These are phyloP conservation scores for Baudoinia panamericana DNA, from an alignment of 495 filamentous ascomycete genomes.

Conservation along the genomic window DNA sequence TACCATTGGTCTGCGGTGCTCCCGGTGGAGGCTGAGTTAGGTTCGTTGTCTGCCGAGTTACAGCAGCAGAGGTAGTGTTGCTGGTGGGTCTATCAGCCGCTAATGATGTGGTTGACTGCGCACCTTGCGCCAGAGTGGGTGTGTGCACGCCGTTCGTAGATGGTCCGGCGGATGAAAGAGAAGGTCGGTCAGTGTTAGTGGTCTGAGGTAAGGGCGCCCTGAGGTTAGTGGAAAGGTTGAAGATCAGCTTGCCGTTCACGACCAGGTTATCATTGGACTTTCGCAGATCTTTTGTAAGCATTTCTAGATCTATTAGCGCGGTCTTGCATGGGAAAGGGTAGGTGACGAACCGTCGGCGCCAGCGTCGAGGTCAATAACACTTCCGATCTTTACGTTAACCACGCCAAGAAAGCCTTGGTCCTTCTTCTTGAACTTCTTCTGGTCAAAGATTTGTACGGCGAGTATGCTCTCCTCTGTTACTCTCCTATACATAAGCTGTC, in stretches of 20 bases:
- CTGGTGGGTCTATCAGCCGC: constrained; percentile 18
- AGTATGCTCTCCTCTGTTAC: constrained; percentile 90
- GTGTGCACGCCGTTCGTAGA: constrained; percentile 24
- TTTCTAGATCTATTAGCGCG: constrained; percentile 39
- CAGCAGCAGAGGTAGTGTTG: constrained; percentile 9
- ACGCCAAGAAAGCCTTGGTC: constrained; percentile 97
- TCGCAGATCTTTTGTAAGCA: constrained; percentile 96
- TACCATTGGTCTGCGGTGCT: constrained; percentile 17
- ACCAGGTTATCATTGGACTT: constrained; percentile 97
- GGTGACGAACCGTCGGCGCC: constrained; percentile 90
- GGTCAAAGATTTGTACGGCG: constrained; percentile 95
- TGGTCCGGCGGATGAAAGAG: constrained; percentile 23
- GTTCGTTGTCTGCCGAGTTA: constrained; percentile 6
- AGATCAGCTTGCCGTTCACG: constrained; percentile 92
- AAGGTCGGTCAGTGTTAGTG: constrained; percentile 20
- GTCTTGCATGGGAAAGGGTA: constrained; percentile 10
- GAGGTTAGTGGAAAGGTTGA: constrained; percentile 88
- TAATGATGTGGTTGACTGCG: constrained; percentile 25
- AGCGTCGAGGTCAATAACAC: constrained; percentile 76
- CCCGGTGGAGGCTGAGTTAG: constrained; percentile 8
- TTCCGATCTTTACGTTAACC: constrained; percentile 89
- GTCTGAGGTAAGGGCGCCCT: constrained; percentile 35
- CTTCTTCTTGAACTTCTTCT: constrained; percentile 99
- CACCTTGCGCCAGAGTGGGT: constrained; percentile 21
- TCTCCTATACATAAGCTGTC: constrained; percentile 40